These are phyloP conservation scores for Quercus tomentella DNA, from an alignment of 331 rosid species.

Conservation along the genomic window DNA sequence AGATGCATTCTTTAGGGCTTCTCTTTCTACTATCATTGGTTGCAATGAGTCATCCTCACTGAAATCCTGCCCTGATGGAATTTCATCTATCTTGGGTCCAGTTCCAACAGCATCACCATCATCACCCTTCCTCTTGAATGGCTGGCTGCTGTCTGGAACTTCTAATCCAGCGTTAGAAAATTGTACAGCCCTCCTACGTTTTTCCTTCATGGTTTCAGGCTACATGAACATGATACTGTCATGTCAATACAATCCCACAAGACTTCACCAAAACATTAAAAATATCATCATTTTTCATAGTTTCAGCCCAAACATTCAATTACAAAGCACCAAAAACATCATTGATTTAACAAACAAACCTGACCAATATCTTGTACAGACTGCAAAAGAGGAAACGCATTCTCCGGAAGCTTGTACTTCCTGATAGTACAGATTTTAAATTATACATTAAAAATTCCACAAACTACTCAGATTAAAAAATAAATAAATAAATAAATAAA, in stretches of 20 bases:
- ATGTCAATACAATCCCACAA: neutral
- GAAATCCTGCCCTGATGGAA: conserved; percentile 14
- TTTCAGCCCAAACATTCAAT: neutral
- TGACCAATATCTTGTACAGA: conserved; percentile 60
- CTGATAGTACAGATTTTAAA: conserved; percentile 31
- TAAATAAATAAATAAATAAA: too few species aligned
- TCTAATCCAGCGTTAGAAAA: conserved; percentile 60
- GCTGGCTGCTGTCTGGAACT: conserved; percentile 21
- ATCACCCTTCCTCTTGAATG: conserved; percentile 17
- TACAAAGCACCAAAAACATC: neutral
- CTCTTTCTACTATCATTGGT: conserved; percentile 20
- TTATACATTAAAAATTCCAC: conserved; percentile 17
- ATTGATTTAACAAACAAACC: conserved; percentile 43
- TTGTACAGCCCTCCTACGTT: conserved; percentile 54
- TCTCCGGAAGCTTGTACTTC: conserved; percentile 68
- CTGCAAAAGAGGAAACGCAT: conserved; percentile 63
- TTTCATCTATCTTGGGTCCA: conserved; percentile 38
- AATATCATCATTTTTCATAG: neutral
- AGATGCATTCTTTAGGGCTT: conserved; percentile 10
- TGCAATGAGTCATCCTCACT: conserved; percentile 26
- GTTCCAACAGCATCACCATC: conserved; percentile 8
- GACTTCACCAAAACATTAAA: neutral
- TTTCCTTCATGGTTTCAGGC: conserved; percentile 71
- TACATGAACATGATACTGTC: conserved; percentile 15
- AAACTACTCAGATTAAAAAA: too few species aligned